Evolutionary conservation across 2,329 filamentous ascomycete species (phyloP), one percentile per base, ranked within the genome.

Genomic region (Magnaporthiopsis incrustans): DNA sequence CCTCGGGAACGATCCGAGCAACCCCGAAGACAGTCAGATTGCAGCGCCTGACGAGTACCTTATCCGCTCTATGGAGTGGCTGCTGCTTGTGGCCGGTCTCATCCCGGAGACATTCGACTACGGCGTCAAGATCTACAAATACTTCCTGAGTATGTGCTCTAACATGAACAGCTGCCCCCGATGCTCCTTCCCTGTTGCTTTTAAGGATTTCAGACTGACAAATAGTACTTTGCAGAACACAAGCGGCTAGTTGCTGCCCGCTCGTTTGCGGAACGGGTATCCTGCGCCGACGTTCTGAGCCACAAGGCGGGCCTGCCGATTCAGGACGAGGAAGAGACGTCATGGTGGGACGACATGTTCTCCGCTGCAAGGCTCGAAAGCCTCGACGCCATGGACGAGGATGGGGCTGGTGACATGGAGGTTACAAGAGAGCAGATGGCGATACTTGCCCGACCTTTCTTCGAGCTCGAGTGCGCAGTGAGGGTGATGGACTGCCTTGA

Each of bases 11-110:
- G 80, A 85, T 75, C 77, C 79, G 4, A 84, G 85, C 2, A 80
- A 85, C 75, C 77, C 79, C 3, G 84, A 86, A 2, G 80, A 86
- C 76, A 77, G 78, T 11, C 79, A 78, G 64, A 77, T 87, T 12
- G 81, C 86, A 10, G 76, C 81, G 58, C 85, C 89, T 65, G 88
- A 94, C 67, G 85, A 89, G 69, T 75, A 82, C 44, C 81, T 97
- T 62, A 91, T 97, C 59, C 84, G 89, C 64, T 87, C 90, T 53
- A 77, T 97, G 65, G 90, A 96, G 71, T 98, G 94, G 93, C 88
- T 94, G 73, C 78, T 91, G 65, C 82, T 91, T 64, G 83, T 94
- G 11, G 85, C 89, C 61, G 88, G 71, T 3, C 68, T 72, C 57
- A 69, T 74, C 2, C 68, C 70, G 25, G 72, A 73, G 65, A 74